Conservation (phyloP, 1,139 yeast species). For the Yamadazyma conglobata region DNA sequence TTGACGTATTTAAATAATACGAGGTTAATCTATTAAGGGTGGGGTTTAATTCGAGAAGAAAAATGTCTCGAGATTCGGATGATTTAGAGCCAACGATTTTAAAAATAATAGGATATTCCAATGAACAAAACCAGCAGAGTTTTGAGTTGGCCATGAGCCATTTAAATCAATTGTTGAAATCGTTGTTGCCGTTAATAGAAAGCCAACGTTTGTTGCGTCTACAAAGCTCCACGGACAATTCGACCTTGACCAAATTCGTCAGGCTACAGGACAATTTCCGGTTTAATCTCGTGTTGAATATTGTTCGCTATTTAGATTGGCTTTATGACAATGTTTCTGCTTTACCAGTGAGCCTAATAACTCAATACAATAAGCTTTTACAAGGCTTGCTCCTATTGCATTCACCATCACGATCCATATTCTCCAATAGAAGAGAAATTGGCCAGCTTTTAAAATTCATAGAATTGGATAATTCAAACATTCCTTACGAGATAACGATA, state of each 20-base stretch:
- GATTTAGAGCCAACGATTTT: conserved; percentile 3
- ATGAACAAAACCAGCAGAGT: conserved; percentile 71
- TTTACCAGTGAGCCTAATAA: conserved; percentile 12
- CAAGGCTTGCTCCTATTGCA: conserved; percentile 67
- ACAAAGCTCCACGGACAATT: background rate
- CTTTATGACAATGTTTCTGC: conserved; percentile 11
- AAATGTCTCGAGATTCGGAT: background rate
- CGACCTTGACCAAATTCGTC: conserved; percentile 35
- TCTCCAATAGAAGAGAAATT: conserved; percentile 35
- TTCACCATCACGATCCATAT: conserved; percentile 49
- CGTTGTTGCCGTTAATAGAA: conserved; percentile 25
- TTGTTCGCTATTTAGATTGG: conserved; percentile 27
- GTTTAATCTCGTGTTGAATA: conserved; percentile 42
- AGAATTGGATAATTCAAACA: conserved; percentile 13
- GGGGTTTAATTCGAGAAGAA: no score
- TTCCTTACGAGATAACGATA: conserved; percentile 24
- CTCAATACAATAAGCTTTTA: conserved; percentile 40
- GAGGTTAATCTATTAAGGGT: no score
- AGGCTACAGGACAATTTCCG: conserved; percentile 51
- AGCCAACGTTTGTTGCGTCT: conserved; percentile 15
- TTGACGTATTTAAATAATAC: no score
- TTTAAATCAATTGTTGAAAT: conserved; percentile 7
- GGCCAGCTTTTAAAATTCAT: conserved; percentile 25
- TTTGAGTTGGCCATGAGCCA: conserved; percentile 7
- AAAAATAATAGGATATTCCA: conserved; percentile 50